A percentile compares a stretch with the other conserved stretches of the same genome.
Conservation (phyloP, 2,329 filamentous ascomycete species). For the Colletotrichum sp. region DNA sequence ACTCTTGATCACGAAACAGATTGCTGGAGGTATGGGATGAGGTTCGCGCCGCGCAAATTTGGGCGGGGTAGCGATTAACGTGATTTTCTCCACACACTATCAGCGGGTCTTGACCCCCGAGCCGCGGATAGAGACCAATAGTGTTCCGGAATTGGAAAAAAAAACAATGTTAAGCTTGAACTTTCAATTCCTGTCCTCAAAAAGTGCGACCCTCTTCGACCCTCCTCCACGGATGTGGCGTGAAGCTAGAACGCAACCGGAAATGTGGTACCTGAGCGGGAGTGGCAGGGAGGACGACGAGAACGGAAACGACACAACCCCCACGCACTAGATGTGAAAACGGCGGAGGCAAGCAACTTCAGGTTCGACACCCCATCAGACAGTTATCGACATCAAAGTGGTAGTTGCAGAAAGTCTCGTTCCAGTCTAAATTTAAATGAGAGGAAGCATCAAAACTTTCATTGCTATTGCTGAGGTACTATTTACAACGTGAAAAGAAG, state of each 20-base stretch:
- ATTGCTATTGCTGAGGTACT: background rate
- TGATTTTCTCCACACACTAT: background rate
- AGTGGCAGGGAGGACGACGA: background rate
- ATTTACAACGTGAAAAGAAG: background rate
- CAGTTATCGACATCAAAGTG: background rate
- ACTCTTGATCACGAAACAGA: background rate
- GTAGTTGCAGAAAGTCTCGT: background rate
- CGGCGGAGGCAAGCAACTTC: background rate
- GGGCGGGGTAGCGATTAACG: background rate
- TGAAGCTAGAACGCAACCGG: background rate
- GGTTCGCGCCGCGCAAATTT: background rate
- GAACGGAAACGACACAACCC: background rate
- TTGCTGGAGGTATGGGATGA: background rate
- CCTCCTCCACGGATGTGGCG: background rate
- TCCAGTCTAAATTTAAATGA: background rate
- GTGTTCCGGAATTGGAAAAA: background rate
- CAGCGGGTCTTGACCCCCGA: background rate
- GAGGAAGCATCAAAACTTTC: background rate
- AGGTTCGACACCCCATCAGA: background rate
- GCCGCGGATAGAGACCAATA: background rate
- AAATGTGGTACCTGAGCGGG: background rate
- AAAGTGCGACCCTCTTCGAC: background rate
- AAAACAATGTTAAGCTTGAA: background rate
- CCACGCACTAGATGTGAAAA: background rate
- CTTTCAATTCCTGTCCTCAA: background rate